These are phyloP conservation scores for Tagetes patula DNA, from an alignment of 129 eudicot genomes.

Conservation along the genomic window DNA sequence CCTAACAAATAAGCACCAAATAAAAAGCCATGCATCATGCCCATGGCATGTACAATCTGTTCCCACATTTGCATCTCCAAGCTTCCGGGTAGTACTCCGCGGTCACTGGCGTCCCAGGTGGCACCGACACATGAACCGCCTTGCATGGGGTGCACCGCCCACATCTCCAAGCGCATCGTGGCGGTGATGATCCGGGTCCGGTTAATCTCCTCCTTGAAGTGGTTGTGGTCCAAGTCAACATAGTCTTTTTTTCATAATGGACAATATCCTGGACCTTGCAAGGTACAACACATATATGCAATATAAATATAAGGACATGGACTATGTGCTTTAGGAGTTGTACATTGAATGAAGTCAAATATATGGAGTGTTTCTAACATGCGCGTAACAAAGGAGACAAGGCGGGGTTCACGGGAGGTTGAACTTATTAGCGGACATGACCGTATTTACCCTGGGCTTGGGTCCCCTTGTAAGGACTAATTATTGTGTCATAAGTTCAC, in stretches of 20 bases:
- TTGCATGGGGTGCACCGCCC: constrained; percentile 78
- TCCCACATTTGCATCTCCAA: constrained; percentile 92
- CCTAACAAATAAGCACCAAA: constrained; percentile 23
- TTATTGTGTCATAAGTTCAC: constrained; percentile 24
- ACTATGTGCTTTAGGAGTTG: constrained; percentile 10
- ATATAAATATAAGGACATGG: background rate
- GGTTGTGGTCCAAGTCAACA: constrained; percentile 22
- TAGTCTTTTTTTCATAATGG: constrained; percentile 15
- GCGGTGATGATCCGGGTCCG: constrained; percentile 81
- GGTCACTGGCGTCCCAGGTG: constrained; percentile 67
- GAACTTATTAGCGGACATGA: constrained; percentile 31
- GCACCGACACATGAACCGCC: constrained; percentile 81
- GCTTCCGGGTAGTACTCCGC: constrained; percentile 93
- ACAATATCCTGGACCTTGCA: constrained; percentile 20
- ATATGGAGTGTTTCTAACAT: constrained; percentile 19
- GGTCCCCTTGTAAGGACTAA: constrained; percentile 28
- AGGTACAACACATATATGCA: background rate
- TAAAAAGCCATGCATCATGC: constrained; percentile 34
- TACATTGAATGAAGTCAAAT: background rate
- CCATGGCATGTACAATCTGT: constrained; percentile 80
- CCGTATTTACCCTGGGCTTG: constrained; percentile 28
- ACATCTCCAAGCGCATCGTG: constrained; percentile 70
- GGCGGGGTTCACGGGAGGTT: constrained; percentile 30
- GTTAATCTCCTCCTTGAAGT: constrained; percentile 37
- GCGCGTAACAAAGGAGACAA: constrained; percentile 34